Evolutionary conservation across 106 monocot species (phyloP), one percentile per base, ranked within the genome.

Genomic region (Iris macrosiphon): DNA sequence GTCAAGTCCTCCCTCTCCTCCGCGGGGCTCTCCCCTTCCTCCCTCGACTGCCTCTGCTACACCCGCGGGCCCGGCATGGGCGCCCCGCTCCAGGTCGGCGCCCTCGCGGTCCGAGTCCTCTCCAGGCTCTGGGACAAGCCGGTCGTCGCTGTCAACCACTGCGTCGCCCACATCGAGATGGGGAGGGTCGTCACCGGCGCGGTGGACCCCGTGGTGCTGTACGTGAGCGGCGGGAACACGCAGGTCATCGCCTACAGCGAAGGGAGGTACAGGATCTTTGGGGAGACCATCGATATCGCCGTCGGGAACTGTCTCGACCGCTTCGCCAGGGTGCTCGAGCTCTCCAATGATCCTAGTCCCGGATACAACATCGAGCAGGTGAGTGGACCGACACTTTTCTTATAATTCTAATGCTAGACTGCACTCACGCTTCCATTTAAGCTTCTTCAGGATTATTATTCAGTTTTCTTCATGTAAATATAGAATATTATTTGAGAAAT

Each of bases 361-460:
- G 98, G 98, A 1, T 98, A 98, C 68, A 98, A 98, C 59, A 98
- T 91, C 31, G 98, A 98, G 62, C 98, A 98, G 87, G 91, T 87
- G 34, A 3, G 45, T 27, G 39, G 41, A 27, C 38, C n/a, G n/a
- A n/a, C n/a, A n/a, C n/a, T n/a, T n/a, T n/a, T n/a, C n/a, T n/a
- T n/a, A n/a, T n/a, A n/a, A n/a, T n/a, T n/a, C n/a, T n/a, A n/a
- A n/a, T n/a, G n/a, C n/a, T n/a, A n/a, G n/a, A n/a, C n/a, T n/a
- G n/a, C n/a, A n/a, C n/a, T n/a, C n/a, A n/a, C n/a, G n/a, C n/a
- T n/a, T n/a, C n/a, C n/a, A n/a, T n/a, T n/a, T n/a, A n/a, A n/a
- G n/a, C n/a, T n/a, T n/a, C n/a, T n/a, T n/a, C n/a, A n/a, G n/a
- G n/a, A n/a, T n/a, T n/a, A n/a, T n/a, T n/a, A n/a, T n/a, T n/a